Percentiles rank a stretch among this genome's conserved stretches.
Conservation (phyloP, 345 rosid genomes). For the Salix exigua region DNA sequence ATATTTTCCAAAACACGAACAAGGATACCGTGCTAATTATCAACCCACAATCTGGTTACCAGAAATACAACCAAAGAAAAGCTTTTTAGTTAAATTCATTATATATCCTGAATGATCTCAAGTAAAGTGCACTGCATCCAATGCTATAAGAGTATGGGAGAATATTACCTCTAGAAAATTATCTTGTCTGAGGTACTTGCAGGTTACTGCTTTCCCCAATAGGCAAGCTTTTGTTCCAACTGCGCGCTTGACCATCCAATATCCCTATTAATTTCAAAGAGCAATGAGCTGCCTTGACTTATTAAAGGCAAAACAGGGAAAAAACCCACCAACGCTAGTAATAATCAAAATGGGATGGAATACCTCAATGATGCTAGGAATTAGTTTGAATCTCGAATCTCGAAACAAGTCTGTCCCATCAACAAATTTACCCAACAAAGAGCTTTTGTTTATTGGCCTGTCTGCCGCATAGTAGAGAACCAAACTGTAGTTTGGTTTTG, state of each 20-base stretch:
- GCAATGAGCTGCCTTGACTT: not conserved
- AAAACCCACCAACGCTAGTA: not conserved
- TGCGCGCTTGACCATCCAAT: slow-evolving; percentile 99
- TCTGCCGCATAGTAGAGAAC: slow-evolving; percentile 84
- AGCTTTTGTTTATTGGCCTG: slow-evolving; percentile 69
- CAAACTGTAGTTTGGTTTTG: slow-evolving; percentile 88
- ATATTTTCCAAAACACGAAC: not conserved
- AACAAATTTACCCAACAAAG: slow-evolving; percentile 72
- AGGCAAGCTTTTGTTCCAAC: slow-evolving; percentile 98
- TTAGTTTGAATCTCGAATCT: slow-evolving; percentile 83
- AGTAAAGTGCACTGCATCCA: not conserved
- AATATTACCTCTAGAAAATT: slow-evolving; percentile 78
- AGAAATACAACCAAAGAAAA: not conserved
- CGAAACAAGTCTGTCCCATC: slow-evolving; percentile 83
- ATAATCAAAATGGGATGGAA: slow-evolving; percentile 4
- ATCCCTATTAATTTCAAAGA: slow-evolving; percentile 54
- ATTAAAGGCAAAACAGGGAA: slow-evolving; percentile 4
- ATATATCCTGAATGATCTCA: not conserved
- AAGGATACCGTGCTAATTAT: not conserved
- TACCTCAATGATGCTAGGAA: slow-evolving; percentile 94
- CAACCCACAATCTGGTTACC: not conserved
- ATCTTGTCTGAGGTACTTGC: slow-evolving; percentile 86
- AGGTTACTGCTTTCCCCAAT: slow-evolving; percentile 95
- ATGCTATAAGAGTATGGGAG: not conserved
- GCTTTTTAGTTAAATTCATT: not conserved